phyloP scores from a whole-genome alignment of 2,329 filamentous ascomycete genomes.

The Penicillium sp. region DNA sequence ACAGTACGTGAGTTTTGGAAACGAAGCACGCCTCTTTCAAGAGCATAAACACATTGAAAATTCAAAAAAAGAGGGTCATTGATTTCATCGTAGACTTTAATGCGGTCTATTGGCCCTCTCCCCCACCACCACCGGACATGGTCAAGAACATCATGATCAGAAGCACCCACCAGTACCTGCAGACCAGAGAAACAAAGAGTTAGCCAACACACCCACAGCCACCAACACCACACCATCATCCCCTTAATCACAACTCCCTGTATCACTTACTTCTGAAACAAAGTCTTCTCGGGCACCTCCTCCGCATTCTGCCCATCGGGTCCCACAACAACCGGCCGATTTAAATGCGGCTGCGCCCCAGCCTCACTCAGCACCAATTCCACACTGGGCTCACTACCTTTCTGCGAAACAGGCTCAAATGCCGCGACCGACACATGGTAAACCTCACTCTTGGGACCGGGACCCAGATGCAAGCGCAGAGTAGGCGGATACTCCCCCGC shows the following conservation, averaged over 20 bases:
- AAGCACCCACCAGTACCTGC: slow-evolving; percentile 54
- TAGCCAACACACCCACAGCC: neutral
- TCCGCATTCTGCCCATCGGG: slow-evolving; percentile 45
- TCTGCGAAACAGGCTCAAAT: slow-evolving; percentile 19
- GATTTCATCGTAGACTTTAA: slow-evolving; percentile 1
- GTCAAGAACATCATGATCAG: slow-evolving; percentile 47
- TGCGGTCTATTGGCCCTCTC: slow-evolving; percentile 30
- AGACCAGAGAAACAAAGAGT: neutral
- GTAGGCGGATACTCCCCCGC: slow-evolving; percentile 32
- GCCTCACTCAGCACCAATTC: slow-evolving; percentile 39
- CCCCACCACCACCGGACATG: slow-evolving; percentile 43
- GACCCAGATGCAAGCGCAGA: slow-evolving; percentile 46
- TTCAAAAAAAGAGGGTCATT: neutral
- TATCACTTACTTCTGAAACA: slow-evolving; percentile 48
- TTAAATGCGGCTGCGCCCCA: slow-evolving; percentile 45
- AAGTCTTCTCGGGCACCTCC: slow-evolving; percentile 47
- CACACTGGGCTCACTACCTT: slow-evolving; percentile 30
- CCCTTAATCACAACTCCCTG: neutral
- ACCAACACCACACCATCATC: neutral
- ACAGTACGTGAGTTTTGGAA: too few species aligned
- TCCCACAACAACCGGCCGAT: slow-evolving; percentile 44
- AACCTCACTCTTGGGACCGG: slow-evolving; percentile 40
- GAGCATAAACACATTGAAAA: neutral
- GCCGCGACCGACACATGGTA: slow-evolving; percentile 46
- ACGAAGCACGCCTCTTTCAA: neutral